Base-by-base conservation (phyloP, 1,284 basidiomycete species). In the Athelia psychrophila region DNA sequence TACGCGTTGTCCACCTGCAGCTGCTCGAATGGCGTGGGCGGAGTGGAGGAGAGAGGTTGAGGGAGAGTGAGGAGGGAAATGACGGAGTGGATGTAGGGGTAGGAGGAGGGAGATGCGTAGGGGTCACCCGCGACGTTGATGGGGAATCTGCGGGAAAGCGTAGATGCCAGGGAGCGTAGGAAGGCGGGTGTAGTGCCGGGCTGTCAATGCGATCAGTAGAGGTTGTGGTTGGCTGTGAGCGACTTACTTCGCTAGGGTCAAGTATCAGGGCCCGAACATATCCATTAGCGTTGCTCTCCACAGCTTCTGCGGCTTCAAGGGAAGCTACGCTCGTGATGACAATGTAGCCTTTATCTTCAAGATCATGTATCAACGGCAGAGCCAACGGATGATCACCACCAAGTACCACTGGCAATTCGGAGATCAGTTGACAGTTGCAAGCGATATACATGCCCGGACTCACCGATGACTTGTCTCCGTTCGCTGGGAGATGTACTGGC, bases 101-200 rank as follows among this genome's bases (percentile, higher is more conserved):
- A 79, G 3, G 81, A 69, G 10, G 81, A 72, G 19, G 83, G 78
- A 1, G 83, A 73, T 18, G 78, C 81, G 61, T 85, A 89, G 2
- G 91, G 90, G 63, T 93, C 91, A 25, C 91, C 91, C 0, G 86
- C 72, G 15, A 82, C 69, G 36, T 80, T 84, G 57, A 91, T 78
- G 2, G 91, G 91, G 71, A 92, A 93, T 40, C 83, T 80, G 53
- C 89, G 82, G n/a, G 87, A 87, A 9, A 93, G 76, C 1, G 89
- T 84, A 0, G 90, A 87, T 4, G 83, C 76, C 40, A 93, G 71
- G 2, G 88, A 91, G 48, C 90, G 84, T 30, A 93, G 72, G 73
- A 93, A 93, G 48, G 82, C 75, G 1, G 84, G 77, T 44, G 90
- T 75, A 12, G 84, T 85, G 2, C 78, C 81, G 22, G 85, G 83